These are phyloP conservation scores for Mycena galopus DNA, from an alignment of 768 basidiomycete species.

Conservation along the genomic window DNA sequence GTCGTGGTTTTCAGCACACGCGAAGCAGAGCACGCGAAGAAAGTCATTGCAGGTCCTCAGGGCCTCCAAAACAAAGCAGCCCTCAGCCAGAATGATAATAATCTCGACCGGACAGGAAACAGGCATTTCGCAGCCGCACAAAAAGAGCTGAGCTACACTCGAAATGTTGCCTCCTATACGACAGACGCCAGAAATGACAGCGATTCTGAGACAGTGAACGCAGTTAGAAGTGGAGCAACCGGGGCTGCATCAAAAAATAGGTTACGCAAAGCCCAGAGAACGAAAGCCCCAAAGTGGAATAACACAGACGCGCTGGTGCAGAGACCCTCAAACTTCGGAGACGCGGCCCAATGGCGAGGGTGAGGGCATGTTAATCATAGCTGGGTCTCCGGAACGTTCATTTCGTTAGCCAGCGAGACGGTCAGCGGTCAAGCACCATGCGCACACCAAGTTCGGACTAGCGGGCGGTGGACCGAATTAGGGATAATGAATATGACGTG, in stretches of 20 bases:
- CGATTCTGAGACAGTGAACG: background rate
- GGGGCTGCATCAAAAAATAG: background rate
- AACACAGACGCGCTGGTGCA: background rate
- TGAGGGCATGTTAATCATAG: background rate
- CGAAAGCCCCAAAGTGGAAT: background rate
- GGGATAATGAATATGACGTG: background rate
- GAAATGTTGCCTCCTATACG: background rate
- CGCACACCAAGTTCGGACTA: background rate
- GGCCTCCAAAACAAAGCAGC: too few relatives aligned
- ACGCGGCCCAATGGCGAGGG: background rate
- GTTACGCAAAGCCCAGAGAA: background rate
- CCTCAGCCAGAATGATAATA: too few relatives aligned
- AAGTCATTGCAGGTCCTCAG: too few relatives aligned
- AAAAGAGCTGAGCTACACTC: too few relatives aligned
- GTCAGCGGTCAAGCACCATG: background rate
- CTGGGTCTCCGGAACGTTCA: background rate
- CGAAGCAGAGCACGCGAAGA: too few relatives aligned
- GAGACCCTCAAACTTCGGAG: constrained; percentile 7
- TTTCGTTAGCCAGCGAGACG: background rate
- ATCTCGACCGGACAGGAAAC: too few relatives aligned
- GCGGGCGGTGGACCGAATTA: background rate
- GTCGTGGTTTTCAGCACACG: background rate
- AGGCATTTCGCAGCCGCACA: too few relatives aligned
- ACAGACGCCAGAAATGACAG: background rate
- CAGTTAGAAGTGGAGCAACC: background rate